Conservation (phyloP, 2,329 filamentous ascomycete species). For the Pseudogymnoascus sp. region DNA sequence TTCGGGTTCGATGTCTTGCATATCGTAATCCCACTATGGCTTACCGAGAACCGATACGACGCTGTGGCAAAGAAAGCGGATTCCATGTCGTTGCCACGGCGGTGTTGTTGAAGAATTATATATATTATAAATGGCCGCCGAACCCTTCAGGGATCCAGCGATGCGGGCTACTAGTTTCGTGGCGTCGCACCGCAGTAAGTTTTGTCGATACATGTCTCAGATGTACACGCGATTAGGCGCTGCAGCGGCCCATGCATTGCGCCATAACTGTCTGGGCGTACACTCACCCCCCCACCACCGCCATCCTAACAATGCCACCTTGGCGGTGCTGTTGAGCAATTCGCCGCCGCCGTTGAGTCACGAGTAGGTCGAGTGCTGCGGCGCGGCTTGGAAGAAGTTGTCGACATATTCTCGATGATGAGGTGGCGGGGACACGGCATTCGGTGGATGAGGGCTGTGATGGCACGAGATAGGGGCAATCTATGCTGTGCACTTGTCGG, state of each 20-base stretch:
- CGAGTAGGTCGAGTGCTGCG: not conserved
- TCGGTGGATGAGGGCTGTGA: not conserved
- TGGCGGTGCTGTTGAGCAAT: not conserved
- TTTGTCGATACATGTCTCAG: slow-evolving; percentile 1
- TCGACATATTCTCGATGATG: not conserved
- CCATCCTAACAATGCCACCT: not conserved
- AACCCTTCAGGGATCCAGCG: not conserved
- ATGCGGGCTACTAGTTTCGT: slow-evolving; percentile 1
- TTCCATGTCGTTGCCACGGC: not conserved
- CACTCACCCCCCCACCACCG: not conserved
- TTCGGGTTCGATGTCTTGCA: not conserved
- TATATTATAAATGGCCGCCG: slow-evolving; percentile 1
- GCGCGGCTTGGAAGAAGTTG: not conserved
- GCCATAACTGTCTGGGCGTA: not conserved
- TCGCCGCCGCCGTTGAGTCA: slow-evolving; percentile 2
- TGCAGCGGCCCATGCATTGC: slow-evolving; percentile 3
- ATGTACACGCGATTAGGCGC: slow-evolving; percentile 8
- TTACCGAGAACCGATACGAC: not conserved
- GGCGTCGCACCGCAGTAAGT: not conserved
- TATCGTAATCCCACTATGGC: not conserved
- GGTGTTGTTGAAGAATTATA: not conserved
- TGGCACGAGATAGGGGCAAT: slow-evolving; percentile 5
- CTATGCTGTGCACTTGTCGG: slow-evolving; percentile 1
- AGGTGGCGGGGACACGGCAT: slow-evolving; percentile 2
- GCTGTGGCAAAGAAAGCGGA: not conserved